phyloP scores from a whole-genome alignment of 176 grass and related monocot species.

The Oryza meridionalis region DNA sequence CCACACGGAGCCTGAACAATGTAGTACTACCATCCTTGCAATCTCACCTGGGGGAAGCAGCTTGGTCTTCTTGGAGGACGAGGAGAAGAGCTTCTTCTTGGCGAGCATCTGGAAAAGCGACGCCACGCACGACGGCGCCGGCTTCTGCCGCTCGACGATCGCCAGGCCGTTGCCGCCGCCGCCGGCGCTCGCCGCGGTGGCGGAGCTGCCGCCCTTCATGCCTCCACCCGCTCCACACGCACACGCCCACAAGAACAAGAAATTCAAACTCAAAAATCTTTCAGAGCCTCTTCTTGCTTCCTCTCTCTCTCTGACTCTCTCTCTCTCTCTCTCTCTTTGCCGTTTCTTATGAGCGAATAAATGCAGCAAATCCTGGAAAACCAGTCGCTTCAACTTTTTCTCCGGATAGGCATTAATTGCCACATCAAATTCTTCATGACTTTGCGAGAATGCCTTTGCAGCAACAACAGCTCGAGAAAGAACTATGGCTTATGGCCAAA shows the following conservation, averaged over 20 bases:
- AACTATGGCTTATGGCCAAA: conserved; percentile 21
- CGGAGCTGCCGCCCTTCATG: conserved; percentile 32
- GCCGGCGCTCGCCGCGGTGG: conserved; percentile 2
- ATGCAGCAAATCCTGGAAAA: conserved; percentile 29
- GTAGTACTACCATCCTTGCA: not conserved
- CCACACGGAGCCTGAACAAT: conserved; percentile 6
- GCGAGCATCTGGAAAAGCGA: conserved; percentile 62
- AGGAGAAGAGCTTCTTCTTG: conserved; percentile 60
- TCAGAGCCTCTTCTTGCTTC: not conserved
- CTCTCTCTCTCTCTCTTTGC: not conserved
- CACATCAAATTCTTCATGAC: conserved; percentile 27
- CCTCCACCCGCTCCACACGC: not conserved
- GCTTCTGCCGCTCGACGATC: conserved; percentile 58
- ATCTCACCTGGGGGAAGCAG: conserved; percentile 56
- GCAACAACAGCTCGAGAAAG: conserved; percentile 20
- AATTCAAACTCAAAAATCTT: conserved; percentile 15
- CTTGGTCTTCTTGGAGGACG: conserved; percentile 56
- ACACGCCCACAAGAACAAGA: not conserved
- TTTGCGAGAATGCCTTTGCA: conserved; percentile 14
- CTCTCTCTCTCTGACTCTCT: not conserved
- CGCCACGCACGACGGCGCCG: conserved; percentile 59
- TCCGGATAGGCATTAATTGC: conserved; percentile 26
- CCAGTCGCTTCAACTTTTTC: not conserved
- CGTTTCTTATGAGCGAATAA: conserved; percentile 21
- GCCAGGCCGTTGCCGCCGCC: conserved; percentile 33